Evolutionary conservation across 2,329 filamentous ascomycete genomes (phyloP), one percentile per base, ranked within the genome.

Genomic region (Microdochium bolleyi): DNA sequence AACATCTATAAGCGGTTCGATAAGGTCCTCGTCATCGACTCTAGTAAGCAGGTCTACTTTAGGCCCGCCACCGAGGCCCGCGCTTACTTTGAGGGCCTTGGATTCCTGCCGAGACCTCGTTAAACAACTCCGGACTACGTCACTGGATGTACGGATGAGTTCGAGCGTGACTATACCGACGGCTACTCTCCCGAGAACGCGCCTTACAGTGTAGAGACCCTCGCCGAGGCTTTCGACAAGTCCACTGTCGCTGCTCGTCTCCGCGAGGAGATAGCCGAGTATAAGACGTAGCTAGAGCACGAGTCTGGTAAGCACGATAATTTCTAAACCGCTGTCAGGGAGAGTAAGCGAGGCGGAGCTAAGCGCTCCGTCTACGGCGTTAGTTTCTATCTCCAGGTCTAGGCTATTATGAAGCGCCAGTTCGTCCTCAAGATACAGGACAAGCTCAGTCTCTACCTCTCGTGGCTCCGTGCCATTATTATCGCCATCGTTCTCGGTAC

Each of bases 341-440:
- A 95, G 62, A 84, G 85, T 66, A 95, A 95, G 74, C 84, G 88
- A 11, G 84, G 85, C 52, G 79, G 84, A 8, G 87, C 89, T 0
- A 82, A 84, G 62, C 83, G 81, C 53, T 92, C 88, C 0, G 87
- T 92, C 32, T 95, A 95, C 70, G 85, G 84, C 1, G 86, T 92
- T 52, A 89, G 89, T 0, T 94, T 94, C 70, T 82, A 91, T 57
- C 73, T 89, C 1, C 91, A 95, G 65, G 78, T 94, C 22, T 92
- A 85, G 85, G 87, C 88, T 1, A 70, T 94, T 56, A 88, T 92
- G 79, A 86, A 89, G 67, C 83, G 90, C 4, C 89, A 95, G 66
- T 94, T 91, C 66, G 75, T 87, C 51, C 84, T 95, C 61, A 94
- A 94, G 72, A 85, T 89, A 73, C 89, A 95, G 67, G 89, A 95